Percentiles rank a stretch among this genome's conserved stretches.
Evolutionary conservation across 2,329 filamentous ascomycete genomes (phyloP).

Genomic region (Diplodia corticola): DNA sequence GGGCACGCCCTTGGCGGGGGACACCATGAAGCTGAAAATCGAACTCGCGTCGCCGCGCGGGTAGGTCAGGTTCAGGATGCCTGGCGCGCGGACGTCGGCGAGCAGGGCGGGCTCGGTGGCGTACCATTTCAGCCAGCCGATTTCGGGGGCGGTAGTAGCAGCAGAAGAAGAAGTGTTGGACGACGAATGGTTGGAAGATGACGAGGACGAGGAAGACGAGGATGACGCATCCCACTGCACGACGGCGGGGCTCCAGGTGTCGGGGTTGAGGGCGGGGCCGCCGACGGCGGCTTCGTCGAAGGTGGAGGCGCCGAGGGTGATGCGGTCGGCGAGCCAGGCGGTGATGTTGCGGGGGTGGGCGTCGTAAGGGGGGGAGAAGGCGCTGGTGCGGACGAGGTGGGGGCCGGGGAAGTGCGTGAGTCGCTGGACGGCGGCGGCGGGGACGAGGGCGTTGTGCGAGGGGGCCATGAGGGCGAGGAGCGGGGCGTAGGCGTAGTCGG

Average conservation of each 20-base stretch:
- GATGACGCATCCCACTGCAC: constrained; percentile 54
- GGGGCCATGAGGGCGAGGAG: constrained; percentile 57
- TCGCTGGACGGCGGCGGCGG: constrained; percentile 39
- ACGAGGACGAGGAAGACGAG: too few species aligned
- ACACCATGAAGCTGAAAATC: constrained; percentile 54
- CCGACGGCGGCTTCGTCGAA: constrained; percentile 59
- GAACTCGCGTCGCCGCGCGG: constrained; percentile 53
- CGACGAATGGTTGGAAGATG: too few species aligned
- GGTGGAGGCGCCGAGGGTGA: constrained; percentile 62
- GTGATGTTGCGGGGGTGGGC: constrained; percentile 58
- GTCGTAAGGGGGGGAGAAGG: constrained; percentile 62
- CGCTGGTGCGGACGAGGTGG: constrained; percentile 53
- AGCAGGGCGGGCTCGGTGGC: constrained; percentile 45
- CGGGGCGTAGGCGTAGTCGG: constrained; percentile 60
- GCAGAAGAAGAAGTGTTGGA: too few species aligned
- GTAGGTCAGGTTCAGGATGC: constrained; percentile 54
- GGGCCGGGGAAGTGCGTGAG: constrained; percentile 55
- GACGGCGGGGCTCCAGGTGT: constrained; percentile 60
- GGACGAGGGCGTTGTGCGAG: constrained; percentile 52
- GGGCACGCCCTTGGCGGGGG: constrained; percentile 47
- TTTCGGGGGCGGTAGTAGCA: too few species aligned
- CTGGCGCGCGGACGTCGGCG: constrained; percentile 39
- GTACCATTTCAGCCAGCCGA: constrained; percentile 36
- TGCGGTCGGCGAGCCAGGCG: constrained; percentile 56
- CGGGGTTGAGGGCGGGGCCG: constrained; percentile 54